Evolutionary conservation across 1,284 basidiomycete species (phyloP), one percentile per base, ranked within the genome.

Genomic region (Cystobasidium sp.): DNA sequence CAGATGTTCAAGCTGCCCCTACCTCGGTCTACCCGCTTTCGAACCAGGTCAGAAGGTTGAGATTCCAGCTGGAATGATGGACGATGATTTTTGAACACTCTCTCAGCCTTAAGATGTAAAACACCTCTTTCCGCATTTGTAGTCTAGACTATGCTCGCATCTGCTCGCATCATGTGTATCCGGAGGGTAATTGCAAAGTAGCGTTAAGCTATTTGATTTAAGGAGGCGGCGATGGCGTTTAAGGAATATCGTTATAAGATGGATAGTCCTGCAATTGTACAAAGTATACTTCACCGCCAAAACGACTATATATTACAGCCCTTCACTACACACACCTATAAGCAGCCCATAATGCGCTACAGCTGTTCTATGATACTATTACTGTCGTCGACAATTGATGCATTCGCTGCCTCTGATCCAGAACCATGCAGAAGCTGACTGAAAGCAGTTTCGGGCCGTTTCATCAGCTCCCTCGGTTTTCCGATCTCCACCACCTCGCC

Each of bases 21-120:
- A 97, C 83, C 86, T 94, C 62, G 96, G 96, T 78, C 87, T 99
- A 58, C 97, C 97, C 64, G 93, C 96, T 4, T 99, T 99, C 85
- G 93, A 97, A 84, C 96, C 97, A 0, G 97, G 97, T 69, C 93
- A 98, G 85, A 95, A 97, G 85, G 94, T 98, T 53, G 90, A 94
- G 80, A 82, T 87, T 49, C 85, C 75, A 10, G 71, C 71, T 24
- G 63, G 91, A 91, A 81, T 88, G 81, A 86, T 93, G 76, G 88
- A 86, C 69, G 93, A 95, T 82, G 93, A 96, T 82, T 88, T 94
- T 77, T 94, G 82, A 84, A 31, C 22, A 6, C n/a, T 20, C 6
- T 53, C 51, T 53, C n/a, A 20, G n/a, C 24, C n/a, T 18, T 6
- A 14, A 20, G 12, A 49, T 49, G n/a, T 49, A 14, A 31, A 31